Base-by-base conservation (phyloP, 331 rosid species). In the Acacia pycnantha region DNA sequence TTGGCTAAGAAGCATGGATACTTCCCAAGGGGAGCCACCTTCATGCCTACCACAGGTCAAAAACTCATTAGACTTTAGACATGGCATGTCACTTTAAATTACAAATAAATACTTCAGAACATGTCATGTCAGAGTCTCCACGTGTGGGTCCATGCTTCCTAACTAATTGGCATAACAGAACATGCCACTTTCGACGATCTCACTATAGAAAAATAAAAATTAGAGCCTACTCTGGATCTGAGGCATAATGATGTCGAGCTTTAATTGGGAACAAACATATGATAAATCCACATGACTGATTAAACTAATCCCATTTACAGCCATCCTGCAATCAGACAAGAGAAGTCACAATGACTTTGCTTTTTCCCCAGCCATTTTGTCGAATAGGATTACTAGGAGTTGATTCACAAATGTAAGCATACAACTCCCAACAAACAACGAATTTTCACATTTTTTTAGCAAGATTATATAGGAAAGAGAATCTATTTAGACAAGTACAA, bases 81-180 rank as follows among this genome's bases (percentile, higher is more conserved):
- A 70, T 13, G 11, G 24, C 5, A 4, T 13, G 27, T 11, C 33
- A 13, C 35, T 24, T 70, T 43, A 44, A 43, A 70, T n/a, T 70
- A 40, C 44, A 67, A 35, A 67, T 40, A 10, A n/a, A 41, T 15
- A 40, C 74, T 40, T 40, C 74, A 69, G 7, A 40, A 37, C n/a
- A 33, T 41, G 51, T 21, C 31, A 5, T 40, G 33, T 40, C 31
- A 35, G 15, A 12, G 51, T n/a, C 29, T 40, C 31, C 31, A 22
- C 4, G 2, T 43, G 13, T 10, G 50, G 29, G 54, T 21, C 35
- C 54, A 43, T 70, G 74, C 74, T 69, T 69, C 73, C 50, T 69
- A 69, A 72, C 71, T 69, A 68, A 76, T 70, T 82, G 84, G 80
- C 81, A 77, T 73, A 72, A 80, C 24, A 73, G 11, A 71, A 77